Evolutionary conservation across 1,284 basidiomycete species (phyloP).

Genomic region (Trichosporon sp.): DNA sequence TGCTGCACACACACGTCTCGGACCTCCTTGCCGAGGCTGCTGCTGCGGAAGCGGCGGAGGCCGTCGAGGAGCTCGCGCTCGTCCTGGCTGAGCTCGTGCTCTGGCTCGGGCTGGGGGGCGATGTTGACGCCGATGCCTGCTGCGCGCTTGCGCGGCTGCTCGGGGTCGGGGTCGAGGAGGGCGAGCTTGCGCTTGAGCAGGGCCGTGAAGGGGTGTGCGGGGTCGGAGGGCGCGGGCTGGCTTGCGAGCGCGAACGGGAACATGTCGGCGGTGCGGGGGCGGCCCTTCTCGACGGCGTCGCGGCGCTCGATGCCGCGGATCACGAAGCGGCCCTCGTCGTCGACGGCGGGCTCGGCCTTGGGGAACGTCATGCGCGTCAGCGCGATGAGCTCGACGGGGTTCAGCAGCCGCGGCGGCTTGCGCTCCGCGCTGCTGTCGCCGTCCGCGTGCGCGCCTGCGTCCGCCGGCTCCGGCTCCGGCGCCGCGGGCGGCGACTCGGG

Average conservation of each 20-base stretch:
- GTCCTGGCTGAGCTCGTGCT: conserved; percentile 24
- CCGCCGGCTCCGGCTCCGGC: too few relatives aligned
- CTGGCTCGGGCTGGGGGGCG: not conserved
- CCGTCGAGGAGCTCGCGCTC: conserved; percentile 41
- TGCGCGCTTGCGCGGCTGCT: not conserved
- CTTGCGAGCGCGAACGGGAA: conserved; percentile 38
- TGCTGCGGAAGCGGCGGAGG: conserved; percentile 33
- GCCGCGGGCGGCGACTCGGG: not conserved
- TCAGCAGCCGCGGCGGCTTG: conserved; percentile 28
- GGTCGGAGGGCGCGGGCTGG: conserved; percentile 26
- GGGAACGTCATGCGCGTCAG: conserved; percentile 45
- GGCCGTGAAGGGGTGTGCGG: conserved; percentile 30
- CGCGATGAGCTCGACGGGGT: conserved; percentile 42
- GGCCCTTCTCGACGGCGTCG: conserved; percentile 32
- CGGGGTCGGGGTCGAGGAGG: conserved; percentile 24
- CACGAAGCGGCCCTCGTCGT: conserved; percentile 37
- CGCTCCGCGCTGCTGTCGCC: not conserved
- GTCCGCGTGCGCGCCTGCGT: too few relatives aligned
- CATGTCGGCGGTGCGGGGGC: conserved; percentile 29
- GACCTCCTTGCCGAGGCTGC: conserved; percentile 35
- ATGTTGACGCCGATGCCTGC: conserved; percentile 19
- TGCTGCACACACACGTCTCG: conserved; percentile 41
- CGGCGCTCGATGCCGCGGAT: conserved; percentile 38
- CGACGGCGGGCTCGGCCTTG: conserved; percentile 35
- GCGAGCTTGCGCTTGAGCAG: conserved; percentile 35